A percentile compares a stretch with the other conserved stretches of the same genome.
phyloP scores from a whole-genome alignment of 768 basidiomycete species.

The Xerocomellus chrysenteron region DNA sequence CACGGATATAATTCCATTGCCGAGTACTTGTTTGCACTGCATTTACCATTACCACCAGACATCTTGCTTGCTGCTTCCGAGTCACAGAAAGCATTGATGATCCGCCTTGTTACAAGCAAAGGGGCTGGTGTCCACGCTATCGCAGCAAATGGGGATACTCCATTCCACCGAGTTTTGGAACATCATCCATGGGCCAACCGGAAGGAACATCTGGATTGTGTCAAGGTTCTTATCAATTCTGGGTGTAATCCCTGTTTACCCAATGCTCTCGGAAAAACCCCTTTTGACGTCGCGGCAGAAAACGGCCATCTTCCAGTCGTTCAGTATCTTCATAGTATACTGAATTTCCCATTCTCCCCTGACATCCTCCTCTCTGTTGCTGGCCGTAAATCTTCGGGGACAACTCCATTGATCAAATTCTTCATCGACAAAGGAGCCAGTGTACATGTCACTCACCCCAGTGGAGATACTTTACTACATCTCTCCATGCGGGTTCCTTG shows the following conservation, averaged over 20 bases:
- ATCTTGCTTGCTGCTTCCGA: neutral
- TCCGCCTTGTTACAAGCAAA: neutral
- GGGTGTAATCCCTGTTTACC: neutral
- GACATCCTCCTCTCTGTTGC: neutral
- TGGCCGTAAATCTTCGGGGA: neutral
- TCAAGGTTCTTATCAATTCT: neutral
- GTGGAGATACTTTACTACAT: neutral
- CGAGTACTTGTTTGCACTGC: neutral
- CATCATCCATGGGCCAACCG: too few species aligned
- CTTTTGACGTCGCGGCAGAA: neutral
- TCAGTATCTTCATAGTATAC: neutral
- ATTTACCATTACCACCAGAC: neutral
- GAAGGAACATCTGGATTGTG: neutral
- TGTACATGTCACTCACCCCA: neutral
- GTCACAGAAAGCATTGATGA: neutral
- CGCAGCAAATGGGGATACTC: neutral
- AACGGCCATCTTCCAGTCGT: neutral
- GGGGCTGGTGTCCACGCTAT: neutral
- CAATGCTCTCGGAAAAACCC: neutral
- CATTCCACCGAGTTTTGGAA: neutral
- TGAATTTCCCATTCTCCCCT: neutral
- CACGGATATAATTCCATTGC: neutral
- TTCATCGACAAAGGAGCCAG: neutral
- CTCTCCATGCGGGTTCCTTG: rapidly evolving
- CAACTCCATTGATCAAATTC: neutral